Percentiles rank a stretch among this genome's conserved stretches.
phyloP scores from a whole-genome alignment of 495 filamentous ascomycete species.

The Daldinia grandis region DNA sequence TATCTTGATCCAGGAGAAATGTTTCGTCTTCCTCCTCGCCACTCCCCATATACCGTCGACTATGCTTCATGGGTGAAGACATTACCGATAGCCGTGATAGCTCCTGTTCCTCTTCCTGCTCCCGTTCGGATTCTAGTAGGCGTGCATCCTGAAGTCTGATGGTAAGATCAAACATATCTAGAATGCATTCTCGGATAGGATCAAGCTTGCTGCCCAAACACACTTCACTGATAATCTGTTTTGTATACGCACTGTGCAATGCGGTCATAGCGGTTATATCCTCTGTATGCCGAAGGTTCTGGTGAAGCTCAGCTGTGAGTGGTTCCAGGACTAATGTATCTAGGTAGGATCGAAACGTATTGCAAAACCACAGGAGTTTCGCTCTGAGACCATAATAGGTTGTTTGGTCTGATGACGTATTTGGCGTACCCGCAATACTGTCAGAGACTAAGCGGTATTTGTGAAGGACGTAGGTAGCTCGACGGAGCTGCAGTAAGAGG shows the following conservation, averaged over 20 bases:
- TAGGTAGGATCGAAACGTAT: slow-evolving; percentile 76
- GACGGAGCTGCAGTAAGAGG: slow-evolving; percentile 78
- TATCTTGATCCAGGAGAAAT: slow-evolving; percentile 43
- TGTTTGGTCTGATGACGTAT: slow-evolving; percentile 48
- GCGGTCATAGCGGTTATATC: slow-evolving; percentile 85
- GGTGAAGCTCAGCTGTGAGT: slow-evolving; percentile 60
- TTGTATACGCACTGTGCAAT: slow-evolving; percentile 70
- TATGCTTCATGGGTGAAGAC: slow-evolving; percentile 34
- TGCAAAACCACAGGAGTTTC: slow-evolving; percentile 82
- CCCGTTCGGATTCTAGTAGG: slow-evolving; percentile 48
- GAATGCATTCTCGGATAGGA: slow-evolving; percentile 70
- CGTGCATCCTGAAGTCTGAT: slow-evolving; percentile 61
- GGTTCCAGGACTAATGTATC: slow-evolving; percentile 74
- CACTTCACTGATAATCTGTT: slow-evolving; percentile 67
- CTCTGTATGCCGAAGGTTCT: slow-evolving; percentile 63
- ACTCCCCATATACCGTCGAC: slow-evolving; percentile 44
- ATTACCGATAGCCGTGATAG: slow-evolving; percentile 45
- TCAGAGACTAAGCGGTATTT: slow-evolving; percentile 58
- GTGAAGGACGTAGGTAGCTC: slow-evolving; percentile 74
- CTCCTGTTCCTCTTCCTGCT: slow-evolving; percentile 53
- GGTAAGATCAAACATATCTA: slow-evolving; percentile 68
- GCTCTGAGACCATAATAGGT: slow-evolving; percentile 71
- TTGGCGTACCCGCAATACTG: slow-evolving; percentile 28
- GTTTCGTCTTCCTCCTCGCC: slow-evolving; percentile 54
- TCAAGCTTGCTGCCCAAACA: slow-evolving; percentile 70